Percentiles rank a stretch among this genome's conserved stretches.
Conservation (phyloP, 1,139 yeast species). For the Pichia sp. region DNA sequence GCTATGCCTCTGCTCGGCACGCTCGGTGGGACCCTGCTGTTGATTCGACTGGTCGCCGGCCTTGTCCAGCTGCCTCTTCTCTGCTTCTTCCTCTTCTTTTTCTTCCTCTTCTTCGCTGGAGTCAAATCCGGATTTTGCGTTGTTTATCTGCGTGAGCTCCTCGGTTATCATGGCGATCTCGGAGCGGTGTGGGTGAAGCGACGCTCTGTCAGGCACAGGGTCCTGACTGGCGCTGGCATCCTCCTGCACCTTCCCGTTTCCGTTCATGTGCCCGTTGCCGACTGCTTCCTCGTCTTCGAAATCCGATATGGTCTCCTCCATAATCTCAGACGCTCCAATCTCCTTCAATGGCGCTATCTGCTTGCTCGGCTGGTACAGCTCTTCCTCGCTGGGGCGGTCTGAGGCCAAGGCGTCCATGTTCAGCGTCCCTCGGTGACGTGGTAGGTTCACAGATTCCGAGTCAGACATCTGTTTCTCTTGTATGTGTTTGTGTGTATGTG, state of each 20-base stretch:
- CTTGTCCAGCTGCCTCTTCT: not conserved
- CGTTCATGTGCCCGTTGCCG: not conserved
- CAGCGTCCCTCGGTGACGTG: conserved; percentile 58
- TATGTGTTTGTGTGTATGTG: not conserved
- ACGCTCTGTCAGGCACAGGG: not conserved
- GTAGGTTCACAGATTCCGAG: conserved; percentile 32
- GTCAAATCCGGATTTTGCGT: not conserved
- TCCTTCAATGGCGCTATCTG: not conserved
- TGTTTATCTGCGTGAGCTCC: not conserved
- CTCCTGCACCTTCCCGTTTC: not conserved
- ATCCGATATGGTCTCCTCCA: not conserved
- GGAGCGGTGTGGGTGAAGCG: not conserved
- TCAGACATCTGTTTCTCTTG: conserved; percentile 1
- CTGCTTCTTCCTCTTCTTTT: not conserved
- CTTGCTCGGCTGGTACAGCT: not conserved
- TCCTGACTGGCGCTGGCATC: not conserved
- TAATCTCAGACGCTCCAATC: not conserved
- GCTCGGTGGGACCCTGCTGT: no score
- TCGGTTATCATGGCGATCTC: not conserved
- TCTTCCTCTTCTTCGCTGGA: not conserved
- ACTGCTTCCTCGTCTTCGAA: not conserved
- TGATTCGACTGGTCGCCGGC: no score
- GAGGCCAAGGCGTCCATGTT: conserved; percentile 49
- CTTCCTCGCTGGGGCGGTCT: conserved; percentile 1
- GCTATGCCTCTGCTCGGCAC: no score